Base-by-base conservation (phyloP, 2,329 filamentous ascomycete species). In the Colletotrichum sp. region DNA sequence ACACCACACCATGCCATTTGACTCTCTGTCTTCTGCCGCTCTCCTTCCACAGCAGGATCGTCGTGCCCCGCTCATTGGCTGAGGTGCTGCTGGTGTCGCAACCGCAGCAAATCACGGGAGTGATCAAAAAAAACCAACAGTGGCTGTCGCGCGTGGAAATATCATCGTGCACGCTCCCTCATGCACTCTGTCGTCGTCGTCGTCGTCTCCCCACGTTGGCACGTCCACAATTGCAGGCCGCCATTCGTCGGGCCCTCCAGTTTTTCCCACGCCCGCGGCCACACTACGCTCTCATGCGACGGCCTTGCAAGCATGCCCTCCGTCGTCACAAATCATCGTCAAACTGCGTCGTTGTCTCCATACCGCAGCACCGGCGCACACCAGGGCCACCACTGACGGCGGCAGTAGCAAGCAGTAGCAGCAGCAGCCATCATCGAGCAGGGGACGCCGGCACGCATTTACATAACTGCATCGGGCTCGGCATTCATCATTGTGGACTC, bases 401-500 rank as follows among this genome's bases (percentile, higher is more conserved):
- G n/a, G n/a, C 36, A 43, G 36, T 6, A 28, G 48, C 39, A 28
- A 43, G 59, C 52, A 57, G n/a, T 4, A 57, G 52, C 24, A 18
- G 21, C 21, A 18, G 61, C 61, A 39, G 24, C 55, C 55, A 59
- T 26, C 55, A 26, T 26, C 55, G 61, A 64, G 30, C n/a, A 26
- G 68, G 61, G 57, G 60, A 10, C 21, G 8, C 43, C 28, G 64
- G 26, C 63, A 48, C 70, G 55, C 64, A 32, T 57, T 64, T 64
- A 68, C 73, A 75, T 75, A 73, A 68, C 59, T 57, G 28, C 70
- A 59, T 34, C 63, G 57, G n/a, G 57, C 73, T 75, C 64, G 73
- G 70, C 73, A 64, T 73, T 73, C 70, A 75, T 75, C 73, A 75
- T 75, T 75, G 70, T 73, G 70, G 73, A 60, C 43, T 65, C 26